Evolutionary conservation across 768 basidiomycete genomes (phyloP).

Genomic region (Boletus reticuloceps): DNA sequence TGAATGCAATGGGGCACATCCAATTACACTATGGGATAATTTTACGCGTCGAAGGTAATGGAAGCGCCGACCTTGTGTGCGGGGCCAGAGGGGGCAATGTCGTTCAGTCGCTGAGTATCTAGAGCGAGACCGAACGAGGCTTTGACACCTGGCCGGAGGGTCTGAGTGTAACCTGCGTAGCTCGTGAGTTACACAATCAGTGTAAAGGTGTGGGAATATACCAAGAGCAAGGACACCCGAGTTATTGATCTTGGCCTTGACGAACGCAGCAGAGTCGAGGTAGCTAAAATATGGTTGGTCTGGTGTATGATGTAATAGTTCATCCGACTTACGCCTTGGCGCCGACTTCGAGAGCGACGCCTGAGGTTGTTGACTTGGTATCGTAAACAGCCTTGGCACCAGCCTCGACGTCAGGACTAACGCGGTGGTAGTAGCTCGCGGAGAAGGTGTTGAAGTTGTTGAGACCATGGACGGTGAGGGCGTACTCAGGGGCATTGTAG

Average conservation of each 20-base stretch:
- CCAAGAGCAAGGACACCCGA: constrained; percentile 84
- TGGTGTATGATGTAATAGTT: neutral
- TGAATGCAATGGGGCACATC: constrained; percentile 9
- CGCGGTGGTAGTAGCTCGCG: constrained; percentile 98
- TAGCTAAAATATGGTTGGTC: constrained; percentile 40
- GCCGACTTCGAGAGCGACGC: constrained; percentile 91
- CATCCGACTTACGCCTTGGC: constrained; percentile 75
- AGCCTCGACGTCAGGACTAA: constrained; percentile 87
- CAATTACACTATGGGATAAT: constrained; percentile 21
- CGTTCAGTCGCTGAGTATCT: constrained; percentile 91
- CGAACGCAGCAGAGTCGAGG: constrained; percentile 85
- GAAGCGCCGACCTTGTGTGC: constrained; percentile 83
- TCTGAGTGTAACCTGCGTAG: constrained; percentile 79
- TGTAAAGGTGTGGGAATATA: constrained; percentile 30
- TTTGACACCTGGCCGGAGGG: constrained; percentile 90
- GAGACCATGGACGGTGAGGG: constrained; percentile 90
- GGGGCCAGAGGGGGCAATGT: constrained; percentile 56
- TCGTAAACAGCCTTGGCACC: constrained; percentile 97
- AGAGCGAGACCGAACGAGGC: constrained; percentile 92
- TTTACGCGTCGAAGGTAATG: constrained; percentile 71
- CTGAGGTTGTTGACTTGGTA: constrained; percentile 82
- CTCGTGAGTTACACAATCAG: constrained; percentile 6
- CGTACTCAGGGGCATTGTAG: constrained; percentile 95
- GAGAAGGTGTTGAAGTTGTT: constrained; percentile 92
- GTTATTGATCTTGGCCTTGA: constrained; percentile 99